Evolutionary conservation across 2,329 filamentous ascomycete species (phyloP).

Genomic region (Lachnum nothofagi): DNA sequence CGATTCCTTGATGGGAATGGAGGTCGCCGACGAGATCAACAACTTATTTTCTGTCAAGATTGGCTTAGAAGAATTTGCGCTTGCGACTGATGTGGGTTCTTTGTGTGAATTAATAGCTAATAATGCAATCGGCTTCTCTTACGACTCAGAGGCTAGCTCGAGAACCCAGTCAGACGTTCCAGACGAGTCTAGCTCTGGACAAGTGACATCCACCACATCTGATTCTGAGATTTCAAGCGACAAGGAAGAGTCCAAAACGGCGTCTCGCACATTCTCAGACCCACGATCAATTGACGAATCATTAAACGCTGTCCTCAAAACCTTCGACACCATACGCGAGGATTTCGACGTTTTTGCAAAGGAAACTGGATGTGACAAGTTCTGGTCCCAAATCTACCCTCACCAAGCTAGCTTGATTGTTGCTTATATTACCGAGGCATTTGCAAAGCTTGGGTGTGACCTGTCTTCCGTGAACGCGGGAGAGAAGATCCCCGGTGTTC

Average conservation of each 20-base stretch:
- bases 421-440: conserved; percentile 34
- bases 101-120: neutral
- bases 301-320: neutral
- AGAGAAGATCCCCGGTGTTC: conserved; percentile 20
- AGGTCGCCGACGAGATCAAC: conserved; percentile 33
- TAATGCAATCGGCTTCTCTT: too few relatives aligned
- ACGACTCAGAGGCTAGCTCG: too few relatives aligned
- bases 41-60: conserved; percentile 7
- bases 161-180: too few relatives aligned
- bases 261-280: too few relatives aligned
- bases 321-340: neutral
- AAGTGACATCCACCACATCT: too few relatives aligned
- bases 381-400: conserved; percentile 30
- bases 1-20: conserved; percentile 36
- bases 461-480: conserved; percentile 21
- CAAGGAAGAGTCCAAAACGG: too few relatives aligned
- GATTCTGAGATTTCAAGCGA: too few relatives aligned
- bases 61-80: neutral
- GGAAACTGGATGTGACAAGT: conserved; percentile 17
- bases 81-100: neutral
- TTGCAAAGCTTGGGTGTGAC: conserved; percentile 29
- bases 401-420: conserved; percentile 30
- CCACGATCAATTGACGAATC: too few relatives aligned
- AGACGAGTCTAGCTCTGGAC: too few relatives aligned
- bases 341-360: conserved; percentile 6